Evolutionary conservation across 306 rosid genomes (phyloP).

Genomic region (Sicyos baderoa): DNA sequence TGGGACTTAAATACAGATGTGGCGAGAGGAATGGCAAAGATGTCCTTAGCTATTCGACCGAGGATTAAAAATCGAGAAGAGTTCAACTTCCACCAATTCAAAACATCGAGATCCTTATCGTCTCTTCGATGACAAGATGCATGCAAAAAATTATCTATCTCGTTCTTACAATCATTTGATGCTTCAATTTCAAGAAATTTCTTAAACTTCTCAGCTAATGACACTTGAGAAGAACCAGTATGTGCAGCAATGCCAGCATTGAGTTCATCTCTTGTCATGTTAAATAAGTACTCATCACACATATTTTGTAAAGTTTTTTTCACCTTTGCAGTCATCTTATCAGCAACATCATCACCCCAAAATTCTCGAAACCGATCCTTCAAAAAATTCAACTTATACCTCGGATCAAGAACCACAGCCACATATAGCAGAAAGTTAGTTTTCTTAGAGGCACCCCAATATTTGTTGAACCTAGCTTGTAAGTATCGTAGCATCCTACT

Average conservation of each 20-base stretch:
- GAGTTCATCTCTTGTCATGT: not conserved
- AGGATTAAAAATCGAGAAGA: not conserved
- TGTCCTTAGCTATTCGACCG: not conserved
- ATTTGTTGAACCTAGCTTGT: not conserved
- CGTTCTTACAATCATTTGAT: not conserved
- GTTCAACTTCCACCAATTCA: constrained; percentile 6
- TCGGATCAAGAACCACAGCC: not conserved
- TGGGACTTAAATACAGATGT: not conserved
- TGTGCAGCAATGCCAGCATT: not conserved
- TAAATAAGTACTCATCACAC: not conserved
- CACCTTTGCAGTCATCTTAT: not conserved
- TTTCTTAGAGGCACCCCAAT: not conserved
- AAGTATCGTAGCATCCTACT: not conserved
- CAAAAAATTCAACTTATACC: constrained; percentile 8
- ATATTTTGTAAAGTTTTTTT: not conserved
- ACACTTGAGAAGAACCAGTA: not conserved
- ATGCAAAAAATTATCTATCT: not conserved
- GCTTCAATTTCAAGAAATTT: not conserved
- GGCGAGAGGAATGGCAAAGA: not conserved
- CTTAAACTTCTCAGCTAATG: not conserved
- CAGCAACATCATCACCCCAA: constrained; percentile 2
- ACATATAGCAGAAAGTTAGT: not conserved
- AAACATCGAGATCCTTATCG: no score
- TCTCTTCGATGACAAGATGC: not conserved
- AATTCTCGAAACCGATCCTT: not conserved